Evolutionary conservation across 2,329 filamentous ascomycete genomes (phyloP).

Genomic region (Colletotrichum coccodes): DNA sequence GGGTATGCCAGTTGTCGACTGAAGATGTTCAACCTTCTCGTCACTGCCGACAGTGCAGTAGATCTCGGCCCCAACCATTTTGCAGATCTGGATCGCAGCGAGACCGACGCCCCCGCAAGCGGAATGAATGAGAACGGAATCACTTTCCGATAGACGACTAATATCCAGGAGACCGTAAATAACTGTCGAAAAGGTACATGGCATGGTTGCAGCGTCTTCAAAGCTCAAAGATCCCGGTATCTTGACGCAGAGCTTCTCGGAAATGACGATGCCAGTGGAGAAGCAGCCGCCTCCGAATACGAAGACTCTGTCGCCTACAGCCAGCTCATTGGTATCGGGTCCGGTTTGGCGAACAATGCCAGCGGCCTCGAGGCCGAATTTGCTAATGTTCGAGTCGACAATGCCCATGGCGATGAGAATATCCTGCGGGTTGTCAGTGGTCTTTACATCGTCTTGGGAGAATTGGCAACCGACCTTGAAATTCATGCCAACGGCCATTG

Average conservation of each 20-base stretch:
- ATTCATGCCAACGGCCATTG: constrained; percentile 18
- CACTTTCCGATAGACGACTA: constrained; percentile 37
- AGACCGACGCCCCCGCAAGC: constrained; percentile 41
- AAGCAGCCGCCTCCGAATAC: constrained; percentile 15
- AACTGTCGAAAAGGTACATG: constrained; percentile 46
- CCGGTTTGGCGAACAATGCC: constrained; percentile 44
- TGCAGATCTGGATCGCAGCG: constrained; percentile 39
- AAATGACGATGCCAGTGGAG: constrained; percentile 2
- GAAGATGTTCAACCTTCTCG: constrained; percentile 43
- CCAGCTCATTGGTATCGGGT: constrained; percentile 39
- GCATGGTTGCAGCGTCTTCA: constrained; percentile 47
- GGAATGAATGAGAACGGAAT: constrained; percentile 42
- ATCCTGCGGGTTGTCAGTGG: background rate
- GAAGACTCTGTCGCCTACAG: constrained; percentile 36
- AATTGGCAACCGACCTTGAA: constrained; percentile 3
- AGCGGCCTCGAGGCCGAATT: constrained; percentile 42
- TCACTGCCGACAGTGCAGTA: constrained; percentile 45
- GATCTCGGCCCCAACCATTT: constrained; percentile 44
- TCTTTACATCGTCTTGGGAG: constrained; percentile 34
- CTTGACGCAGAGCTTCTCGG: constrained; percentile 33
- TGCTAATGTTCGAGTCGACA: constrained; percentile 18
- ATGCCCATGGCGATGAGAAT: constrained; percentile 37
- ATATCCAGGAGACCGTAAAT: constrained; percentile 43
- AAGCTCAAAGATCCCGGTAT: constrained; percentile 49
- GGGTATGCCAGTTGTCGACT: constrained; percentile 39